Conservation (phyloP, 164 flowering plant genomes). For the Liquidambar formosana region DNA sequence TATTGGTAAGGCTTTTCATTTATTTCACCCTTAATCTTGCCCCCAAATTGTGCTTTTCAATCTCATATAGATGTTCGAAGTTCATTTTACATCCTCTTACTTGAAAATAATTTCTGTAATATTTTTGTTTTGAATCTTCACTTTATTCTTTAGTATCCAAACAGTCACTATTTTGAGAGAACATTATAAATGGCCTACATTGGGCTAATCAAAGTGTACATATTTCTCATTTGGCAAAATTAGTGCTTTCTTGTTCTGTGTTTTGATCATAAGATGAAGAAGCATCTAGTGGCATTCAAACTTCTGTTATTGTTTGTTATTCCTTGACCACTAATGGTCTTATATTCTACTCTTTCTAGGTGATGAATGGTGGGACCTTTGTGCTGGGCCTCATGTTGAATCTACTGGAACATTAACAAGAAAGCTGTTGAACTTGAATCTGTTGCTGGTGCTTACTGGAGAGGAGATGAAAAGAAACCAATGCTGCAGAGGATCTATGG, state of each 20-base stretch:
- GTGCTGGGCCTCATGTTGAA: conserved; percentile 98
- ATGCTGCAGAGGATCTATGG: conserved; percentile 98
- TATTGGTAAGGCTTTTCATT: conserved; percentile 51
- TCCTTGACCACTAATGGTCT: not conserved
- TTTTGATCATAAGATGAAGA: not conserved
- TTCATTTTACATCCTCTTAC: too few species aligned
- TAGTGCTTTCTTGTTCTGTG: not conserved
- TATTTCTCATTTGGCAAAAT: not conserved
- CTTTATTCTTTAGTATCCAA: too few species aligned
- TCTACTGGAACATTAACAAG: conserved; percentile 81
- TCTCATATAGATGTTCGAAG: too few species aligned
- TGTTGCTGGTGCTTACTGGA: conserved; percentile 99
- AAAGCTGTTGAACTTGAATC: conserved; percentile 94
- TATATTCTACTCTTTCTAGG: conserved; percentile 39
- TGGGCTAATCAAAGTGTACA: not conserved
- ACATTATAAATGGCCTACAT: not conserved
- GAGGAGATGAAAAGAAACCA: conserved; percentile 84
- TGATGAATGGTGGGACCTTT: conserved; percentile 99
- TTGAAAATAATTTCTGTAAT: too few species aligned
- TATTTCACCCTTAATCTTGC: not conserved
- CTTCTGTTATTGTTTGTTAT: not conserved
- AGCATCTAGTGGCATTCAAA: not conserved
- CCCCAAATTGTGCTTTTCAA: not conserved
- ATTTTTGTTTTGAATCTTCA: too few species aligned
- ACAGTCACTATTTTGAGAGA: too few species aligned